These are phyloP conservation scores for Pseudozyma thailandica DNA, from an alignment of 1,284 basidiomycete species.

Conservation along the genomic window DNA sequence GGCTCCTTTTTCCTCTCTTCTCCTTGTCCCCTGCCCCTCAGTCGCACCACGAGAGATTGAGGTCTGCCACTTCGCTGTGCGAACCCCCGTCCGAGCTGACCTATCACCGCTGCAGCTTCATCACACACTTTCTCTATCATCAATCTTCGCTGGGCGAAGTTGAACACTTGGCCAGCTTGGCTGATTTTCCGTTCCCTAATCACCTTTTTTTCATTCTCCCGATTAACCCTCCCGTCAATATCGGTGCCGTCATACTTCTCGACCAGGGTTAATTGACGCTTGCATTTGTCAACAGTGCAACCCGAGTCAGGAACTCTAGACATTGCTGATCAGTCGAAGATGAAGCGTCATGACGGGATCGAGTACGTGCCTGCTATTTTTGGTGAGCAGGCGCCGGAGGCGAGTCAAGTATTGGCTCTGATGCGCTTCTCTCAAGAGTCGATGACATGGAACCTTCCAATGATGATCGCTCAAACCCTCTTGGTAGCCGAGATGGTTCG, in stretches of 20 bases:
- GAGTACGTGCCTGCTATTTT: slow-evolving; percentile 30
- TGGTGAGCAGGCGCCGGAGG: slow-evolving; percentile 9
- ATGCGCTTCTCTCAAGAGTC: slow-evolving; percentile 25
- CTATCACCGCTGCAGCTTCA: neutral
- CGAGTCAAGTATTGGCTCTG: slow-evolving; percentile 22
- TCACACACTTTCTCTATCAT: neutral
- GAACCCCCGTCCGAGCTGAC: neutral
- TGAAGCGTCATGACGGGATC: slow-evolving; percentile 42
- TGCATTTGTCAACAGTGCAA: too few species aligned
- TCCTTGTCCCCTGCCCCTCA: neutral
- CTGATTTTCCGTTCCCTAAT: neutral
- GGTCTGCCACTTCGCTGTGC: slow-evolving; percentile 9
- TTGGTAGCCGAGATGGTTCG: slow-evolving; percentile 39
- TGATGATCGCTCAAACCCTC: slow-evolving; percentile 31
- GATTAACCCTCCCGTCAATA: neutral
- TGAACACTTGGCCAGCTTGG: neutral
- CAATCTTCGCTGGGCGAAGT: slow-evolving; percentile 13
- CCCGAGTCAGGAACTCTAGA: slow-evolving; percentile 3
- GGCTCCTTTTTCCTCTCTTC: neutral
- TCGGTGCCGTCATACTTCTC: neutral
- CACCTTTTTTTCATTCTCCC: neutral
- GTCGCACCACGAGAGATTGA: slow-evolving; percentile 9
- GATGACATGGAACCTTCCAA: slow-evolving; percentile 36
- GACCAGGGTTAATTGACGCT: slow-evolving; percentile 1
- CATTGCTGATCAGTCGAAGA: slow-evolving; percentile 5